Evolutionary conservation across 164 flowering plant genomes (phyloP).

Genomic region (grape (Vitis vinifera)): DNA sequence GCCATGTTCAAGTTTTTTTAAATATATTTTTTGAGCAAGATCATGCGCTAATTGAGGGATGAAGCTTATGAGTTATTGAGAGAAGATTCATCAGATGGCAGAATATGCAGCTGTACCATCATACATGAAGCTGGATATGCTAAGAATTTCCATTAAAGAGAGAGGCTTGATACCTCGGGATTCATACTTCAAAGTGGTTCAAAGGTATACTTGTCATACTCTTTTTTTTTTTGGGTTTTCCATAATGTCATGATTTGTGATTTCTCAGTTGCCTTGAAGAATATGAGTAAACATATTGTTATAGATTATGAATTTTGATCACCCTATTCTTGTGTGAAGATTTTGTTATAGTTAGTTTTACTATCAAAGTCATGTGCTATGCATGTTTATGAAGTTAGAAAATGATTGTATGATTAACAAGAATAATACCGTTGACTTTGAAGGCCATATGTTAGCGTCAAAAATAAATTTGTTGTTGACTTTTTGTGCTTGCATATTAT

Average conservation of each 20-base stretch:
- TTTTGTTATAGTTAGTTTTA: not conserved
- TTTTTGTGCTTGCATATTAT: not conserved
- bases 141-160: conserved; percentile 12
- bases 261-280: not conserved
- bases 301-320: not conserved
- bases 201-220: conserved; percentile 28
- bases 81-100: conserved; percentile 29
- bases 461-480: too few relatives aligned
- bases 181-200: conserved; percentile 14
- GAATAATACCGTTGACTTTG: too few relatives aligned
- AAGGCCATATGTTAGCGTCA: too few relatives aligned
- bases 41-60: conserved; percentile 8
- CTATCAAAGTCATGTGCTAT: too few relatives aligned
- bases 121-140: conserved; percentile 30
- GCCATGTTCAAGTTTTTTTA: not conserved
- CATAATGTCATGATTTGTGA: not conserved
- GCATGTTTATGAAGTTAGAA: too few relatives aligned
- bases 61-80: too few relatives aligned
- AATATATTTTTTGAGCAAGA: conserved; percentile 6
- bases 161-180: conserved; percentile 16
- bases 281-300: not conserved
- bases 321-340: too few relatives aligned
- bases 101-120: conserved; percentile 34
- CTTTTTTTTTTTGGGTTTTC: not conserved
- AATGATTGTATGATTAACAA: too few relatives aligned